Base-by-base conservation (phyloP, 208 protist genomes). In the Tritrichomonas musculus region DNA sequence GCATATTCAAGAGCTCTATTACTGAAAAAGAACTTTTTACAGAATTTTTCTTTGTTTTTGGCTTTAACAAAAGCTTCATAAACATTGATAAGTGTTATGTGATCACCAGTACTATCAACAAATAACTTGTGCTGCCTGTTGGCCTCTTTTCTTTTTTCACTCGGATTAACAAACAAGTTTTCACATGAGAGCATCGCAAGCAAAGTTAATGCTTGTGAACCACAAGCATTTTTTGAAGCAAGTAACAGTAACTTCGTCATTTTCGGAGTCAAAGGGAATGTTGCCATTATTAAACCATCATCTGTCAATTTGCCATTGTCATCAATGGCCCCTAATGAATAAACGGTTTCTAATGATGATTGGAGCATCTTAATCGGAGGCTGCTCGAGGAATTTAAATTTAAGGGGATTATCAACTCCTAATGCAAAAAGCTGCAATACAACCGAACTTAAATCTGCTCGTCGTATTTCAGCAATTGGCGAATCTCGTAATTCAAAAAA, bases 381-480 rank as follows among this genome's bases (percentile, higher is more conserved):
- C 33, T 95, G 94, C 44, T 96, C 95, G 5, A 97, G 60, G 82
- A 97, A 97, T 20, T 97, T 95, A 94, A 98, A 98, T 36, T 94
- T 80, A 8, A 97, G 3, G 17, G 97, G 77, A 94, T 98, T 96
- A 50, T 95, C 94, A 49, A 98, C 96, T 25, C 97, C 97, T 1
- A 98, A 64, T 30, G 95, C 94, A 73, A 97, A 97, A 8, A 98
- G 93, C 64, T 96, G 96, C 50, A 98, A 93, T 11, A 97, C 93
- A 13, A 97, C 93, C 9, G 93, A 25, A 0, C 92, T 93, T 25
- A 98, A 84, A 92, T 93, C 65, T 57, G 93, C 93, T 47, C 97
- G 94, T 88, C 97, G 94, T n/a, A 98, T 97, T 80, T 98, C 97
- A 14, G 97, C 97, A 25, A 95, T 64, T 4, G 93, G 93, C 39